Base-by-base conservation (phyloP, 257 asterid species). In the Solanum pinnatisectum region DNA sequence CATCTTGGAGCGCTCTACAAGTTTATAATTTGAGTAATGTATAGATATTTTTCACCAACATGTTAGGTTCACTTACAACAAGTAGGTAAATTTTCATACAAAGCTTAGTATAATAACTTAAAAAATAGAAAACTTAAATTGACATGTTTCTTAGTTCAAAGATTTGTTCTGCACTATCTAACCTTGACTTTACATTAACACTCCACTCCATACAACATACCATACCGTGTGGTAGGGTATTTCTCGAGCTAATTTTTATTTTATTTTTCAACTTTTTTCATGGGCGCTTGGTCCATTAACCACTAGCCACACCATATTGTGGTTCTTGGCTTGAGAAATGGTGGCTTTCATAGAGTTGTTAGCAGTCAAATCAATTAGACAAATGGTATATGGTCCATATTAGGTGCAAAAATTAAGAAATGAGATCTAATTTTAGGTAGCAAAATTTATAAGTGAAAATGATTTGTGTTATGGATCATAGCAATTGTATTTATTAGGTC, bases 401-500 rank as follows among this genome's bases (percentile, higher is more conserved):
- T 82, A 82, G 85, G 70, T 82, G 70, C 11, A 18, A 82, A 2
- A 82, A 82, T 49, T 16, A 82, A 46, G 70, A 82, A 18, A 7
- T 49, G n/a, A 49, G 32, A 82, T 82, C 70, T 82, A 49, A 82
- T 27, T 49, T 70, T 82, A 18, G 86, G 86, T 82, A 82, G 70
- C 32, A 33, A 74, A 59, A 30, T 49, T 82, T 49, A 18, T 30
- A 30, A 49, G 42, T 81, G 70, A 46, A 44, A 81, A 81, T 46
- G 68, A 81, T 46, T 81, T 81, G 10, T 12, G 25, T 49, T 81
- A 63, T 81, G 85, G 85, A 81, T 81, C 85, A 81, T 81, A 44
- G 40, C 85, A 27, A 18, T 81, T 81, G 70, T 30, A 82, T 82
- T 82, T 82, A 82, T 82, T 82, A 30, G 42, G 30, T 46, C 86